Conservation (phyloP, 73 alveolate species). For the Tetrahymena thermophila region DNA sequence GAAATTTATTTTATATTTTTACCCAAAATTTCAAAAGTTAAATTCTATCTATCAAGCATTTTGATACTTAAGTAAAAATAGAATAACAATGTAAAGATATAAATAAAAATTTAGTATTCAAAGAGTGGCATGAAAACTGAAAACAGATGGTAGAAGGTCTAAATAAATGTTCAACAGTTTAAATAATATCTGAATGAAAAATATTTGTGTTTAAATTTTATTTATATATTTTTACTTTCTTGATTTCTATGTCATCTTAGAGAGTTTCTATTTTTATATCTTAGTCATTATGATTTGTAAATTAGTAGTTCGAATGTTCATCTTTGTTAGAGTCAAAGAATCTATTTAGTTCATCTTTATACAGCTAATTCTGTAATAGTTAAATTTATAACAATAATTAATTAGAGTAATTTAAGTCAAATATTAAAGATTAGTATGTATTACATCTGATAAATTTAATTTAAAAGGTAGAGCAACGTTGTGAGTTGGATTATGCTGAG, state of each 20-base stretch:
- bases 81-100: too few species aligned
- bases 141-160: too few species aligned
- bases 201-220: too few species aligned
- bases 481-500: neutral
- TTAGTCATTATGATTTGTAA: neutral
- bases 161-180: too few species aligned
- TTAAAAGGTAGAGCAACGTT: neutral
- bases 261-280: neutral
- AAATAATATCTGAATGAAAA: too few species aligned
- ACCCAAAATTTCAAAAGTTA: too few species aligned
- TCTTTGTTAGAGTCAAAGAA: neutral
- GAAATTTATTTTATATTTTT: too few species aligned
- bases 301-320: neutral
- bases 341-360: neutral
- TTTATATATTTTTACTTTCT: neutral
- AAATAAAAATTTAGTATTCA: too few species aligned
- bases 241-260: neutral
- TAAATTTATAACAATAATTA: neutral
- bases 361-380: neutral
- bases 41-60: too few species aligned
- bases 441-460: neutral
- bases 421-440: neutral
- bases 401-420: neutral
- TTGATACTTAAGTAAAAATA: too few species aligned
- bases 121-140: too few species aligned